Evolutionary conservation across 352 stramenopile species (phyloP), one percentile per base, ranked within the genome.

Genomic region (Globisporangium spinosum): DNA sequence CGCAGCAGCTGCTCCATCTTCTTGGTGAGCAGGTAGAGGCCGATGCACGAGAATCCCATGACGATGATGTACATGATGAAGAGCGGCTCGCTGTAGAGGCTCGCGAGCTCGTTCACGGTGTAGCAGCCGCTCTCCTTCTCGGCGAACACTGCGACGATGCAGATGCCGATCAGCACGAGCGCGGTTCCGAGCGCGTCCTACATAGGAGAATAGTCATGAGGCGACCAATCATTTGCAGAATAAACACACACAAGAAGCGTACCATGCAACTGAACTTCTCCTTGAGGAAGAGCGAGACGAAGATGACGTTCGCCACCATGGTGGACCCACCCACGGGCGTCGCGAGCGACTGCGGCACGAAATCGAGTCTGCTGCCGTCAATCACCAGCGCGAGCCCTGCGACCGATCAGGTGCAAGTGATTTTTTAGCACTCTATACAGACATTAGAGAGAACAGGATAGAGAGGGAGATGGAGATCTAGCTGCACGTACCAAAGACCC

Each of bases 291-390:
- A 91, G 65, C 9, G 80, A 89, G n/a, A 82, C 87, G 59, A 96
- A 96, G 15, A 79, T 83, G 2, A 93, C 85, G 65, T 96, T 96
- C 7, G 86, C 85, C 5, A 96, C 83, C 76, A 96, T 93, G 2
- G 88, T 95, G 7, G 82, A 84, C 2, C 86, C 85, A 17, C 88
- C 88, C 9, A 94, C 81, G 0, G 88, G 88, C 3, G 86, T 91
- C 7, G 88, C 87, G 10, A 96, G 78, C 2, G 80, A 91, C 67
- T 96, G 88, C 15, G 88, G 86, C 6, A 83, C 83, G 58, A 96
- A 94, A 67, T 96, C 87, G 20, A 90, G 79, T 0, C 79, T 62
- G 47, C 84, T 92, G 45, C 89, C 89, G 22, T 84, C 76, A 0
- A 96, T 68, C 0, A 96, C 85, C 3, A 91, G 77, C 23, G 85